Evolutionary conservation across 768 basidiomycete genomes (phyloP).

Genomic region (Plicaturopsis crispa): DNA sequence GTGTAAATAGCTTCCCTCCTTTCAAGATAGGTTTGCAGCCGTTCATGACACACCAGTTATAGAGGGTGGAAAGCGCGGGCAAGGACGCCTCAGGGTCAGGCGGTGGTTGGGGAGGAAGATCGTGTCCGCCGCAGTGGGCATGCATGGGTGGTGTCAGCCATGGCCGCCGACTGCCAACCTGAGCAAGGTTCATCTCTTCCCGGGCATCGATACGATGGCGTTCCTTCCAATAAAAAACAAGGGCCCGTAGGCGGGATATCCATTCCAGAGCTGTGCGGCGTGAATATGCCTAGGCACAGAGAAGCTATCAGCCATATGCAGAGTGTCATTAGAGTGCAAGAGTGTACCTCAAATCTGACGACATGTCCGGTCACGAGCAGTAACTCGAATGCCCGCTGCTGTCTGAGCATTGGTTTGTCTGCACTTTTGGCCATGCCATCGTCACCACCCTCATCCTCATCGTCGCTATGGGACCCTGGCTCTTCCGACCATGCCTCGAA

Average conservation of each 20-base stretch:
- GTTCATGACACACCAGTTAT: constrained; percentile 84
- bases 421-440: constrained; percentile 32
- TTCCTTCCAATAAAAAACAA: constrained; percentile 74
- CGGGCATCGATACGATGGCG: constrained; percentile 69
- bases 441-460: constrained; percentile 61
- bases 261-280: constrained; percentile 70
- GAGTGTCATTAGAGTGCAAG: not conserved
- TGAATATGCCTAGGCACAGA: constrained; percentile 49
- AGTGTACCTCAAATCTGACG: constrained; percentile 70
- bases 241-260: constrained; percentile 67
- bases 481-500: constrained; percentile 22
- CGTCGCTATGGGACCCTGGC: constrained; percentile 40
- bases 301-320: too few relatives aligned
- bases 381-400: constrained; percentile 73
- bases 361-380: constrained; percentile 60
- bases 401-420: constrained; percentile 40
- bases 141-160: constrained; percentile 53
- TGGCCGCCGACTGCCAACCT: constrained; percentile 39
- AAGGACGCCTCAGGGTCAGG: constrained; percentile 44
- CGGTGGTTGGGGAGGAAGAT: constrained; percentile 42
- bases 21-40: constrained; percentile 72
- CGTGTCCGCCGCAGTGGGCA: constrained; percentile 29
- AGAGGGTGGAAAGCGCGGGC: constrained; percentile 55
- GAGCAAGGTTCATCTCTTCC: constrained; percentile 75
- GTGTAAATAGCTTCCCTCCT: constrained; percentile 66